Percentiles rank a stretch among this genome's conserved stretches.
Evolutionary conservation across 2,329 filamentous ascomycete genomes (phyloP).

Genomic region (Neoarthrinium moseri): DNA sequence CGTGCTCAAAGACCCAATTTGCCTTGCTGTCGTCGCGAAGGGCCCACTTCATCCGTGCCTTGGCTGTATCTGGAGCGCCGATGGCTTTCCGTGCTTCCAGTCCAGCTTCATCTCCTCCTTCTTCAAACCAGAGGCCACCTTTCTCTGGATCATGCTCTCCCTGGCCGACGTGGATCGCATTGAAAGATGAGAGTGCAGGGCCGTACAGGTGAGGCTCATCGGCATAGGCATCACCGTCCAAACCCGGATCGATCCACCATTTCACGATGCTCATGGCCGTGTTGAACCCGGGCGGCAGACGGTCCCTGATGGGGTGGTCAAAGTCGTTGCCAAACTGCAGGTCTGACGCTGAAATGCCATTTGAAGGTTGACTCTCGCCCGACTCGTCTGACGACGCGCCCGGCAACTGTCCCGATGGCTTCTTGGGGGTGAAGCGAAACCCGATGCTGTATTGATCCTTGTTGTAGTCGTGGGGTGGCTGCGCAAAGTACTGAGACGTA

Average conservation of each 20-base stretch:
- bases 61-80: slow-evolving; percentile 51
- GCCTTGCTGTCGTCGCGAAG: slow-evolving; percentile 47
- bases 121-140: slow-evolving; percentile 58
- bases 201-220: slow-evolving; percentile 87
- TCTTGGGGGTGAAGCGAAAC: slow-evolving; percentile 74
- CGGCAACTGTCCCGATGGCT: slow-evolving; percentile 16
- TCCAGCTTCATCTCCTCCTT: slow-evolving; percentile 63
- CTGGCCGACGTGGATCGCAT: slow-evolving; percentile 67
- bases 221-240: slow-evolving; percentile 87
- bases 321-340: slow-evolving; percentile 96
- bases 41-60: slow-evolving; percentile 60
- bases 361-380: slow-evolving; percentile 13
- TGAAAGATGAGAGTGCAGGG: slow-evolving; percentile 76
- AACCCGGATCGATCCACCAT: slow-evolving; percentile 86
- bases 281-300: slow-evolving; percentile 81
- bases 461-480: slow-evolving; percentile 62
- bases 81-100: slow-evolving; percentile 40
- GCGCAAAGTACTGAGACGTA: slow-evolving; percentile 75
- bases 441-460: slow-evolving; percentile 83
- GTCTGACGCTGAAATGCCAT: slow-evolving; percentile 65
- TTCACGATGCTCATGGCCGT: slow-evolving; percentile 83
- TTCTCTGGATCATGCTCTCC: slow-evolving; percentile 44
- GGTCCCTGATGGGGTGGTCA: slow-evolving; percentile 82
- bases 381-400: slow-evolving; percentile 2
- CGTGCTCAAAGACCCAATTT: slow-evolving; percentile 55